Percentiles rank a stretch among this genome's conserved stretches.
phyloP scores from a whole-genome alignment of 768 basidiomycete species.

The Termitomyces eurrhizus region DNA sequence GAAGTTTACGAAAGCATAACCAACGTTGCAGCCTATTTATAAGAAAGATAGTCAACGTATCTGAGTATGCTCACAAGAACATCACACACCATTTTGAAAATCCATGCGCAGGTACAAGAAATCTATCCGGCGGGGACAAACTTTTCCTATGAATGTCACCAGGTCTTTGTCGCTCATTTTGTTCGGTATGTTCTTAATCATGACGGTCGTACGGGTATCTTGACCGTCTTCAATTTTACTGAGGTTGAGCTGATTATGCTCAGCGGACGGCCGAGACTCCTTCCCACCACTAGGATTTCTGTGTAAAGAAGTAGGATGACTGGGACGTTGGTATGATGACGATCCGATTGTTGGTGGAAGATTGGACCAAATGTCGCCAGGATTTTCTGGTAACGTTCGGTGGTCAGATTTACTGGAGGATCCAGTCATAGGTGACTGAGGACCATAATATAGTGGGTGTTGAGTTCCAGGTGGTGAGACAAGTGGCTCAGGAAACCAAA shows the following conservation, averaged over 20 bases:
- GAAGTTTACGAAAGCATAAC: slow-evolving; percentile 90
- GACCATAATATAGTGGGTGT: slow-evolving; percentile 9
- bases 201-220: slow-evolving; percentile 81
- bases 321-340: neutral
- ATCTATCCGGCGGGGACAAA: slow-evolving; percentile 75
- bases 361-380: neutral
- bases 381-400: slow-evolving; percentile 5
- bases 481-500: slow-evolving; percentile 14
- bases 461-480: slow-evolving; percentile 4
- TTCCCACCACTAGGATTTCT: neutral
- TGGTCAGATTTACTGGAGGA: neutral
- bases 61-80: neutral
- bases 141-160: slow-evolving; percentile 60
- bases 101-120: slow-evolving; percentile 89
- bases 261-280: slow-evolving; percentile 17
- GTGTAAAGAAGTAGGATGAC: slow-evolving; percentile 1
- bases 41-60: slow-evolving; percentile 1
- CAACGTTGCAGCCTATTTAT: slow-evolving; percentile 66
- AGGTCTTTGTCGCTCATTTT: slow-evolving; percentile 82
- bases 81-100: slow-evolving; percentile 65
- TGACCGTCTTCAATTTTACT: slow-evolving; percentile 69
- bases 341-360: neutral
- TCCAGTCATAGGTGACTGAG: slow-evolving; percentile 8
- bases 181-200: slow-evolving; percentile 93
- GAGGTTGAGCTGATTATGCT: slow-evolving; percentile 55